Evolutionary conservation across 140 eudicot species (phyloP), one percentile per base, ranked within the genome.

Genomic region (Flaveria floridana): DNA sequence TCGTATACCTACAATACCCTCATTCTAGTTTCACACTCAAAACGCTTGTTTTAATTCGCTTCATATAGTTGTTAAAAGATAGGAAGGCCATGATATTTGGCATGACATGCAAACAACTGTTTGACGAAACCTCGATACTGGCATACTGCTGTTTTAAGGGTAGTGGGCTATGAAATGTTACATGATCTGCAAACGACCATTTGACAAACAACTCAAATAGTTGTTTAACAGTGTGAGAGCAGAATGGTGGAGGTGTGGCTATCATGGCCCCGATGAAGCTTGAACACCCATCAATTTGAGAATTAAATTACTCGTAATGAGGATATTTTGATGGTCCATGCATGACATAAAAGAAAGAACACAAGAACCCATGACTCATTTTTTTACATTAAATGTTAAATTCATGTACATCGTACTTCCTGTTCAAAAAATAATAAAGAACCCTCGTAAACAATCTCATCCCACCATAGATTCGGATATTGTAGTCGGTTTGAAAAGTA

Each of bases 381-480:
- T 73, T 73, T 65, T 73, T 56, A 66, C 79, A 80, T 59, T 80
- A 74, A 68, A 58, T 50, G 80, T 4, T 68, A 69, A 58, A 58
- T 72, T 74, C 80, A 74, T 80, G 72, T 80, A 68, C 80, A 80
- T 80, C 19, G 76, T 80, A 74, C 84, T 59, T 12, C n/a, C 18
- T 52, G 28, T 79, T 65, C 65, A 75, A 73, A 73, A 79, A 53
- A 55, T 56, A 28, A 80, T 74, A 15, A 58, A 2, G 70, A 79
- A 67, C 71, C 75, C 78, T 18, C 68, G n/a, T 65, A 65, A 37
- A 37, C 39, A 2, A 18, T 53, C 65, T 52, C 41, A 8, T 51
- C 41, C 76, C 57, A 50, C 47, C 47, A 18, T 25, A 30, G 25
- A 15, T 21, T 62, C 15, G 37, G 57, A 71, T 71, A 37, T 39